A percentile compares a stretch with the other conserved stretches of the same genome.
These are phyloP conservation scores for Lasiodiplodia gonubiensis DNA, from an alignment of 2,329 filamentous ascomycete species.

Conservation along the genomic window DNA sequence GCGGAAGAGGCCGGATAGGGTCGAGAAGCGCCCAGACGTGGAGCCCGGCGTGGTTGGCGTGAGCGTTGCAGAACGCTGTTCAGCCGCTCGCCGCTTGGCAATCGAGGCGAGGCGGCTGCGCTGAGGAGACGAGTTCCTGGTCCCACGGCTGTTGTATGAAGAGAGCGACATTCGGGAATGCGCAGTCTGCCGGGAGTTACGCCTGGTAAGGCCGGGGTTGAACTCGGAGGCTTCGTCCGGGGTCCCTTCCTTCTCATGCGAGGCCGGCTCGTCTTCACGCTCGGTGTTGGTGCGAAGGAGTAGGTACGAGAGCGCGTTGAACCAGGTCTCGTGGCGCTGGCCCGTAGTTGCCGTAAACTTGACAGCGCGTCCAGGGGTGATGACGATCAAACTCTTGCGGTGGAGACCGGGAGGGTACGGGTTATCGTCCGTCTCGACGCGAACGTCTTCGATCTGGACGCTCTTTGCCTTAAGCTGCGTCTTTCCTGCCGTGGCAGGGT, in stretches of 20 bases:
- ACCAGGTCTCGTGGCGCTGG: conserved; percentile 97
- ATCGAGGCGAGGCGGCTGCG: conserved; percentile 47
- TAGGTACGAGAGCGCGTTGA: conserved; percentile 93
- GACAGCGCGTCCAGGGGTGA: conserved; percentile 85
- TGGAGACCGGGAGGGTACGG: conserved; percentile 93
- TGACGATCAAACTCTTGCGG: conserved; percentile 87
- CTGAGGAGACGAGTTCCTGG: conserved; percentile 45
- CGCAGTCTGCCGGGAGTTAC: conserved; percentile 60
- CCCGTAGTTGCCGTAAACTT: conserved; percentile 95
- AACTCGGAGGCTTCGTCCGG: conserved; percentile 74
- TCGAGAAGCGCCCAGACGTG: conserved; percentile 50
- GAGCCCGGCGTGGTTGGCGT: conserved; percentile 46
- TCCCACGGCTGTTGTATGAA: conserved; percentile 72
- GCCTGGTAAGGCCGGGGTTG: conserved; percentile 66
- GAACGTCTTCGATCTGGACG: conserved; percentile 89
- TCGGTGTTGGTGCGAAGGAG: conserved; percentile 72
- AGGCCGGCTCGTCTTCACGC: conserved; percentile 60
- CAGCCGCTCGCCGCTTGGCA: conserved; percentile 23
- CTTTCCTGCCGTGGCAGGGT: conserved; percentile 80
- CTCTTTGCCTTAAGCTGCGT: conserved; percentile 83
- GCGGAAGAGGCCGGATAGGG: conserved; percentile 54
- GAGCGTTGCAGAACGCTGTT: conserved; percentile 19
- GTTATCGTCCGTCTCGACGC: conserved; percentile 92
- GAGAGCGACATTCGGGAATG: conserved; percentile 67
- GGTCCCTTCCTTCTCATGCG: conserved; percentile 59